Base-by-base conservation (phyloP, 2,329 filamentous ascomycete species). In the Aspergillus caelatus region DNA sequence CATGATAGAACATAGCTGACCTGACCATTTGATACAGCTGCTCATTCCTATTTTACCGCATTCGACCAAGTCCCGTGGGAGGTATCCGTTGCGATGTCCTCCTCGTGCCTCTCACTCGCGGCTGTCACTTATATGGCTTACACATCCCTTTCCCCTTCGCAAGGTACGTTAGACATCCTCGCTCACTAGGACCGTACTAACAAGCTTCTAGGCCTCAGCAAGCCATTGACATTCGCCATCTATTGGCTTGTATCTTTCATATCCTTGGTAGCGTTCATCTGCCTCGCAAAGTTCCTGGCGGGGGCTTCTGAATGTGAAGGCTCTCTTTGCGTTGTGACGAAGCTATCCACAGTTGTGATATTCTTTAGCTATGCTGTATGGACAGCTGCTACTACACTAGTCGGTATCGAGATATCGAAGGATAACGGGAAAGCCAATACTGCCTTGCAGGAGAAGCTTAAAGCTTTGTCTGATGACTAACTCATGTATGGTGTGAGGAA, bases 21-120 rank as follows among this genome's bases (percentile, higher is more conserved):
- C 9, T 50, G 2, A 4, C 0, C 12, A 26, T 9, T 28, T 26
- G 0, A 0, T 7, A 19, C 4, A 52, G 48, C 16, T 4, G 9
- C 9, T 12, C 48, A 52, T 52, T 52, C 48, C 16, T 52, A 30
- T 26, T 3, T 19, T 32, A 52, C 26, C 26, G 28, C 8, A 10
- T 52, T 30, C 26, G 26, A 10, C 8, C 26, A 52, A n/a, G 26
- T 52, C 3, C 26, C 48, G 14, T 32, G 26, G 48, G 48, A 52
- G 6, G 28, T 32, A 8, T 30, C 48, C 0, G 3, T 52, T 11
- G 48, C 48, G 8, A 30, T 52, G 16, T 19, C 19, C 0, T 52
- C 26, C 23, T 52, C 48, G 26, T 52, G 48, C 48, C 3, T 52
- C 14, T 52, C 48, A 0, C 48, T 52, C 16, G 10, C 6, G n/a